Percentiles rank a stretch among this genome's conserved stretches.
phyloP scores from a whole-genome alignment of 345 rosid species.

The Eucalyptus tenuipes region DNA sequence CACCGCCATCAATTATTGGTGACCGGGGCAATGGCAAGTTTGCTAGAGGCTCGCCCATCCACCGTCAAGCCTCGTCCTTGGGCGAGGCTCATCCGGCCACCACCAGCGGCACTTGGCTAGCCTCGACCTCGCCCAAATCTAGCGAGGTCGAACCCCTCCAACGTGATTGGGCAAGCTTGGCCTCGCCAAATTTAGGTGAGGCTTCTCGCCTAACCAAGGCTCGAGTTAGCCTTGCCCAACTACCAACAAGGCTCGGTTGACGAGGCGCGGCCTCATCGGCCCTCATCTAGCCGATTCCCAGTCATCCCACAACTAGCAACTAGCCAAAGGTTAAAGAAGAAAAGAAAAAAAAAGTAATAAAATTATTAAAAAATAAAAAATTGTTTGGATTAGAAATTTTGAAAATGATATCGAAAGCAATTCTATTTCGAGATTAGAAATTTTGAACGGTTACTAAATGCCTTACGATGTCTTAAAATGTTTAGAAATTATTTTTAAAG shows the following conservation, averaged over 20 bases:
- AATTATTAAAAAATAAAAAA: too few species aligned
- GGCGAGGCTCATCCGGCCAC: rapidly evolving
- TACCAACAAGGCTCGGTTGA: rapidly evolving
- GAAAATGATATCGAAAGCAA: too few species aligned
- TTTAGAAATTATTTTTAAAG: rapidly evolving
- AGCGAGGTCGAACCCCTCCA: rapidly evolving
- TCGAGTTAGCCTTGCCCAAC: rapidly evolving
- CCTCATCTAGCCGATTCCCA: rapidly evolving
- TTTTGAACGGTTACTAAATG: too few species aligned
- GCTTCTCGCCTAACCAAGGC: too few species aligned
- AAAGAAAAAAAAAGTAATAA: too few species aligned
- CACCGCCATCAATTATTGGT: rapidly evolving
- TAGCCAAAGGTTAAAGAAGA: rapidly evolving
- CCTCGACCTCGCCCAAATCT: rapidly evolving
- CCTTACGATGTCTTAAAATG: too few species aligned
- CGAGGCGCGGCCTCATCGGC: rapidly evolving
- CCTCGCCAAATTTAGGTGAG: rapidly evolving
- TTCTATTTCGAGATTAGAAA: too few species aligned
- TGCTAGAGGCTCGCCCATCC: too few species aligned
- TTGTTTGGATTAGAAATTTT: too few species aligned
- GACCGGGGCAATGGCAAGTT: rapidly evolving
- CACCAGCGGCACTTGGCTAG: rapidly evolving
- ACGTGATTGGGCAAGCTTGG: rapidly evolving
- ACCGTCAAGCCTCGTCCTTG: too few species aligned
- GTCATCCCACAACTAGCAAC: rapidly evolving